Evolutionary conservation across 2,329 filamentous ascomycete genomes (phyloP), one percentile per base, ranked within the genome.

Genomic region (Curvularia sp.): DNA sequence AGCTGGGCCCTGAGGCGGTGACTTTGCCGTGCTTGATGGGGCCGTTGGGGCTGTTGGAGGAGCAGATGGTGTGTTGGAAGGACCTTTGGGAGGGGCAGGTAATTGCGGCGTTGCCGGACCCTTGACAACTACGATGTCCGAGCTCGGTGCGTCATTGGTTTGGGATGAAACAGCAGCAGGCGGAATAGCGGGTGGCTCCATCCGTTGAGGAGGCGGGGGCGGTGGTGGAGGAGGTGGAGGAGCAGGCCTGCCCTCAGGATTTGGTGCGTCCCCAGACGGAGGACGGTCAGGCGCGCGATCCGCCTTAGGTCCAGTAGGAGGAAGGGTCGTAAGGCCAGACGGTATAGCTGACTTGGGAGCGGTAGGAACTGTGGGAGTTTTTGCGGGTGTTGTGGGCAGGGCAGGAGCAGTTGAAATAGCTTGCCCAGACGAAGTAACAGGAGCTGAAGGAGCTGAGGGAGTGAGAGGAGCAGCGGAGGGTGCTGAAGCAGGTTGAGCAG

Each of bases 251-350:
- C 18, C 55, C 6, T 75, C 71, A 53, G 70, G 66, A 19, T 36
- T 49, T 25, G 67, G 55, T 28, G 39, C 54, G 15, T 76, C 72
- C 15, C 51, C 53, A 23, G 58, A 27, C 43, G 61, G 27, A 41
- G 61, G 64, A 49, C 74, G 69, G 45, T 78, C 76, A 8, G 61
- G 50, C 12, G 66, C 46, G 34, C 77, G 68, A 43, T 76, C 74
- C 21, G 77, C 77, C 56, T 78, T 79, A 4, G 77, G 79, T 47
- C 75, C 79, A 32, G 76, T 74, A n/a, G 80, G 79, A 9, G 77
- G 74, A 47, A 69, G 60, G n/a, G 56, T 60, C 2, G 66, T 57
- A 13, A 77, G 66, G 5, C 75, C 77, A 52, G 76, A 73, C 3
- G 79, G 78, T 10, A 78, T 75, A 19, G 64, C 74, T 4, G 77